Base-by-base conservation (phyloP, 768 basidiomycete species). In the Leccinum boreale region DNA sequence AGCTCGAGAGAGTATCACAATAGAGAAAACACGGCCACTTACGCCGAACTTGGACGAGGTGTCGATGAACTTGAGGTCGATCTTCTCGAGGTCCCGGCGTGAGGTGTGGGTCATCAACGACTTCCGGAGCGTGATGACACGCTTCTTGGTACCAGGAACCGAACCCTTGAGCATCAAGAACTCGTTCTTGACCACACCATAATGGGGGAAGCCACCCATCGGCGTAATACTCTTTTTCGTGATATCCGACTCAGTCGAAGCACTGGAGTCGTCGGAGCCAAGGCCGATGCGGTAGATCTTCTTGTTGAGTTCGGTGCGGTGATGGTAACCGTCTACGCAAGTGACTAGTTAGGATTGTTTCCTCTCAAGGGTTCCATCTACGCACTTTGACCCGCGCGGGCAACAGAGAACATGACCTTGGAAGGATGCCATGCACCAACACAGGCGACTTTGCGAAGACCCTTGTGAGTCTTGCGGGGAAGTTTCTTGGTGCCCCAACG, bases 381-480 rank as follows among this genome's bases (percentile, higher is more conserved):
- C 92, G 67, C 75, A 93, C 90, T 92, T 90, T 98, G 96, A 92
- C 97, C 97, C 66, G 97, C 95, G 83, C 97, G 95, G 60, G 95
- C 97, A 68, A 99, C 97, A n/a, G 94, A 95, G 87, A 94, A 98
- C 96, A 98, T 98, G 85, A 99, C 97, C 80, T 96, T 97, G 69
- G 89, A 90, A 74, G 94, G 94, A 83, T 96, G 94, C 93, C 93
- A 96, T 73, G 94, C 94, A 78, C 94, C 94, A 66, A 95, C 94
- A 84, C 94, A 96, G 72, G 96, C 96, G 62, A 99, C 97, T 82
- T 99, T 98, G 76, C 96, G 91, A 70, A 98, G 92, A 91, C 97
- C 97, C 78, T 97, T 95, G 85, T 99, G 97, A 55, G 97, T 98
- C 83, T 98, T 98, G 67, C 95, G 84, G 58, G 95, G 95, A 56